These are phyloP conservation scores for Luzula sylvatica DNA, from an alignment of 176 grass and related monocot genomes.

Conservation along the genomic window DNA sequence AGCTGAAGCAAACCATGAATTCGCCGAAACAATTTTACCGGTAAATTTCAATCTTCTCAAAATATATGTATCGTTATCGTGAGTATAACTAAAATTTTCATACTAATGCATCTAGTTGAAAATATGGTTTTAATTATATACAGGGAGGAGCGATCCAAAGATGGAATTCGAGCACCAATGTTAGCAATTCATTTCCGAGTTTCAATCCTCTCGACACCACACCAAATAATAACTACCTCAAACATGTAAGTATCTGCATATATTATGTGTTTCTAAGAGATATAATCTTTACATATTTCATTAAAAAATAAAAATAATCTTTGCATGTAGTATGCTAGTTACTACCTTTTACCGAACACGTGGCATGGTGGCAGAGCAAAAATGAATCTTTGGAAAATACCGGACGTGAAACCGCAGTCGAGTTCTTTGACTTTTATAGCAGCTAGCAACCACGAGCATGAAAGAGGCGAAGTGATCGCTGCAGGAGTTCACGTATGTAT, in stretches of 20 bases:
- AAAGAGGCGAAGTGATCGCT: not conserved
- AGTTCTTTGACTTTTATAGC: constrained; percentile 12
- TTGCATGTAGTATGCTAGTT: constrained; percentile 4
- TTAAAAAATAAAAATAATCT: not conserved
- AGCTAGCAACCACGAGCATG: not conserved
- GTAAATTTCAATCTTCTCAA: not conserved
- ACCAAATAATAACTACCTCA: too few relatives aligned
- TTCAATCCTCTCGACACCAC: too few relatives aligned
- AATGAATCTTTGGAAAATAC: constrained; percentile 14
- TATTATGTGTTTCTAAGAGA: too few relatives aligned
- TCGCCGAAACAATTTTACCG: not conserved
- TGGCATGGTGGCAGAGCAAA: constrained; percentile 25
- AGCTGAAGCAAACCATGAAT: not conserved
- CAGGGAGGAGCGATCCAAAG: not conserved
- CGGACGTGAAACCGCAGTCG: constrained; percentile 1
- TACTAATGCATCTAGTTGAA: too few relatives aligned
- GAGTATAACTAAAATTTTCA: too few relatives aligned
- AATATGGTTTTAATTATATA: not conserved
- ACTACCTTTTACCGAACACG: not conserved
- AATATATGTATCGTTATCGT: too few relatives aligned
- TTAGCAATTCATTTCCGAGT: too few relatives aligned
- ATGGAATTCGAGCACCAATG: too few relatives aligned
- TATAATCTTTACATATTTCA: too few relatives aligned
- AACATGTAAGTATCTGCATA: too few relatives aligned
- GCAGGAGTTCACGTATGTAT: constrained; percentile 20